Conservation (phyloP, 1,284 basidiomycete genomes). For the Phellinidium pouzarii region DNA sequence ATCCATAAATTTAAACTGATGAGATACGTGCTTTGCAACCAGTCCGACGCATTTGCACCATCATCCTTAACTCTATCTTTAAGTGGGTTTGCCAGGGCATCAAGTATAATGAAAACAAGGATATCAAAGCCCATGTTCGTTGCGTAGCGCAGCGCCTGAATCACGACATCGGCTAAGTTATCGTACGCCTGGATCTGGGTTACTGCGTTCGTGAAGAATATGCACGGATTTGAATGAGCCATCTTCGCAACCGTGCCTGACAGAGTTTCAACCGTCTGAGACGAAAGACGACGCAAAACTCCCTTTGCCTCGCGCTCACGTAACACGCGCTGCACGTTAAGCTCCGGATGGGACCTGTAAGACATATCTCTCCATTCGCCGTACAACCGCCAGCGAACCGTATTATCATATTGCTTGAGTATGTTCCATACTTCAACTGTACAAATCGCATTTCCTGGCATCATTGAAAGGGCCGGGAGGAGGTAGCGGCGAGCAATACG, state of each 20-base stretch:
- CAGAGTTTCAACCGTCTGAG: conserved; percentile 73
- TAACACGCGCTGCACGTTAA: conserved; percentile 64
- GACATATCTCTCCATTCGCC: conserved; percentile 87
- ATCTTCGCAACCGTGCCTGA: conserved; percentile 91
- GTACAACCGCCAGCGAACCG: conserved; percentile 82
- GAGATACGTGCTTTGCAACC: conserved; percentile 79
- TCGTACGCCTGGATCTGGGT: conserved; percentile 97
- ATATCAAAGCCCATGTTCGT: conserved; percentile 93
- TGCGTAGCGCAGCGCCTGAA: conserved; percentile 86
- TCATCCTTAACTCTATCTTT: conserved; percentile 88
- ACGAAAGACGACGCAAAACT: conserved; percentile 75
- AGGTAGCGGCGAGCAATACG: conserved; percentile 75
- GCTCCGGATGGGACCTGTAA: conserved; percentile 68
- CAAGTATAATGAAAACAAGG: conserved; percentile 82
- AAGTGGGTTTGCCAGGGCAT: conserved; percentile 80
- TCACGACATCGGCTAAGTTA: conserved; percentile 86
- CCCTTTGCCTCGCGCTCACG: conserved; percentile 75
- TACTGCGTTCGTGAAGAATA: conserved; percentile 86
- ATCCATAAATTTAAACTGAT: neutral
- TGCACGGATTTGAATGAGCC: conserved; percentile 88
- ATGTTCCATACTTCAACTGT: conserved; percentile 87
- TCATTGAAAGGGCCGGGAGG: conserved; percentile 82
- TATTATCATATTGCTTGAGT: conserved; percentile 71
- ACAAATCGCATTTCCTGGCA: conserved; percentile 79
- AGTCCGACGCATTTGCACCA: conserved; percentile 86